These are phyloP conservation scores for Lablab purpureus DNA, from an alignment of 306 rosid species.

Conservation along the genomic window DNA sequence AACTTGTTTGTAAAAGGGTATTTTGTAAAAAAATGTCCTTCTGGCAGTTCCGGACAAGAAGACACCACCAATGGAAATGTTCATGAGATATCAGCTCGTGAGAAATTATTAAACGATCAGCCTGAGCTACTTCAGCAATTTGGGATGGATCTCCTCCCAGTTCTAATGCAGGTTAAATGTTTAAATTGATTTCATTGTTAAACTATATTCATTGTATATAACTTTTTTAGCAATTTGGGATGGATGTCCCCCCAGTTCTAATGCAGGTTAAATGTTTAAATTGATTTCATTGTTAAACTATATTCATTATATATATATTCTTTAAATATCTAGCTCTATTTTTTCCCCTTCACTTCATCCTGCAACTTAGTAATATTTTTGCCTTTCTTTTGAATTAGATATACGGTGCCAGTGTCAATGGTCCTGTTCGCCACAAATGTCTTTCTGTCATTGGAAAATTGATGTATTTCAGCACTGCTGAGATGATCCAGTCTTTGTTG, in stretches of 20 bases:
- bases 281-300: not conserved
- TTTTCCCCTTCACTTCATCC: not conserved
- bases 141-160: conserved; percentile 89
- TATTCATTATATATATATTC: not conserved
- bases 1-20: conserved; percentile 76
- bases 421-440: conserved; percentile 94
- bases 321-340: conserved; percentile 3
- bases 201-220: not conserved
- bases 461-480: conserved; percentile 89
- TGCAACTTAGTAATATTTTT: conserved; percentile 29
- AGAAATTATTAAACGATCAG: conserved; percentile 81
- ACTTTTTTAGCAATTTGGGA: conserved; percentile 71
- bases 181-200: not conserved
- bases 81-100: conserved; percentile 77
- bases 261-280: conserved; percentile 60
- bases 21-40: conserved; percentile 64
- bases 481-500: conserved; percentile 85
- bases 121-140: conserved; percentile 89
- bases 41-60: conserved; percentile 75
- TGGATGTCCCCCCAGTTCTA: conserved; percentile 87
- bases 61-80: conserved; percentile 63
- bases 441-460: conserved; percentile 85
- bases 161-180: conserved; percentile 69
- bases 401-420: conserved; percentile 90
- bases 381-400: conserved; percentile 58